Evolutionary conservation across 73 alveolate genomes (phyloP).

Genomic region (Paramecium biaurelia): DNA sequence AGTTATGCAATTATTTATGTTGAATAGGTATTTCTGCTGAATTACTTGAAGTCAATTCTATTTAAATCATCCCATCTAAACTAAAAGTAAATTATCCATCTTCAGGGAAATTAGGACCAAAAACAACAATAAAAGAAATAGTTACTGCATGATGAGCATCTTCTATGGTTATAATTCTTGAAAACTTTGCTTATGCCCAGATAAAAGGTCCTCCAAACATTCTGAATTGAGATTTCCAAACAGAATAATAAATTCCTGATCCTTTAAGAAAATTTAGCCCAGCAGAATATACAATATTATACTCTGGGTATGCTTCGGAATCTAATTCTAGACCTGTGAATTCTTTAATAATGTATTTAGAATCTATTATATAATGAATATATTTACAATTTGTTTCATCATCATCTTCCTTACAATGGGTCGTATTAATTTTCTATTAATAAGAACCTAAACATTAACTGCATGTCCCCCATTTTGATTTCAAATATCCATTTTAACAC

Average conservation of each 20-base stretch:
- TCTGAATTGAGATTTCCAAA: background rate
- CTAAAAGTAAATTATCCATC: background rate
- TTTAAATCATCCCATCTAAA: background rate
- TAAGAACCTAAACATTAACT: background rate
- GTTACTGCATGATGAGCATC: background rate
- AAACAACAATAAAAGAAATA: background rate
- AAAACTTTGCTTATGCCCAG: background rate
- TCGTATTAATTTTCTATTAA: background rate
- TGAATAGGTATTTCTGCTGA: background rate
- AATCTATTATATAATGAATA: background rate
- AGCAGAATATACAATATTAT: background rate
- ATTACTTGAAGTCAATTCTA: background rate
- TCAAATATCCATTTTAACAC: background rate
- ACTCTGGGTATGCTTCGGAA: background rate
- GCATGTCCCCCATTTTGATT: background rate
- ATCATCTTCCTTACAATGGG: background rate
- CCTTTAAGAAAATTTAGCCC: background rate
- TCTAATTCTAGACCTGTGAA: background rate
- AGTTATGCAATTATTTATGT: background rate
- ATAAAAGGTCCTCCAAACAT: constrained; percentile 10
- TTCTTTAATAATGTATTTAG: background rate
- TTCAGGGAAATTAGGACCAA: background rate
- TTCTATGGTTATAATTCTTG: background rate
- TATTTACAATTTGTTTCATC: background rate
- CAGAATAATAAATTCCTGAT: background rate